Evolutionary conservation across 805 yeast genomes (phyloP).

Genomic region (Candida chauliodis): DNA sequence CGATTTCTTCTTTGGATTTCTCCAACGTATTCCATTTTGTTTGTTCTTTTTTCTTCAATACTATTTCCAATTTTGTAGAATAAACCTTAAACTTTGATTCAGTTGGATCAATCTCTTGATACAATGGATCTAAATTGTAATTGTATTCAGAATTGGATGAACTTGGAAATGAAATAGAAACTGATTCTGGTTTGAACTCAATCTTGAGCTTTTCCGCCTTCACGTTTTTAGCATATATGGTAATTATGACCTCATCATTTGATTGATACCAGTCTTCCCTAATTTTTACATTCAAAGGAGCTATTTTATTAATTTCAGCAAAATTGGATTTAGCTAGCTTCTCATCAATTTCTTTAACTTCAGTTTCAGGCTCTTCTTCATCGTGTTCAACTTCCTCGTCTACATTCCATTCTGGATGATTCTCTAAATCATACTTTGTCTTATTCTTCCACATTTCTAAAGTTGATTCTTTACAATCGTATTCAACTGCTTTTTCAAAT

Average conservation of each 20-base stretch:
- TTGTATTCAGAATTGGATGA: conserved; percentile 52
- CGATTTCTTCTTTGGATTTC: conserved; percentile 14
- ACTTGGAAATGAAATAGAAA: conserved; percentile 46
- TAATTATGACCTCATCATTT: conserved; percentile 50
- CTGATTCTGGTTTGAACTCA: conserved; percentile 30
- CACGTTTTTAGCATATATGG: conserved; percentile 68
- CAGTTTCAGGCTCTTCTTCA: background rate
- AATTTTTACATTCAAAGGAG: conserved; percentile 35
- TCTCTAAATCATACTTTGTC: conserved; percentile 28
- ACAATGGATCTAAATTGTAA: conserved; percentile 54
- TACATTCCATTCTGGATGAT: conserved; percentile 16
- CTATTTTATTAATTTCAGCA: conserved; percentile 34
- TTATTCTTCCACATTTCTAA: conserved; percentile 46
- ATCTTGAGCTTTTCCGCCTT: conserved; percentile 47
- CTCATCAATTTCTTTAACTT: background rate
- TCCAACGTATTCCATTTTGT: conserved; percentile 57
- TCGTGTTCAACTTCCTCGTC: conserved; percentile 11
- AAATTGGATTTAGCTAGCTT: conserved; percentile 17
- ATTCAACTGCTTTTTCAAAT: conserved; percentile 40
- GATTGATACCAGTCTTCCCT: conserved; percentile 62
- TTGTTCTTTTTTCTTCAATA: conserved; percentile 44
- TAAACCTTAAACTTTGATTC: conserved; percentile 49
- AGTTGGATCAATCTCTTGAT: conserved; percentile 45
- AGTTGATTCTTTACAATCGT: conserved; percentile 44
- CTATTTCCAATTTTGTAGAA: conserved; percentile 72